Evolutionary conservation across 306 rosid genomes (phyloP).

Genomic region (Heteromeles arbutifolia): DNA sequence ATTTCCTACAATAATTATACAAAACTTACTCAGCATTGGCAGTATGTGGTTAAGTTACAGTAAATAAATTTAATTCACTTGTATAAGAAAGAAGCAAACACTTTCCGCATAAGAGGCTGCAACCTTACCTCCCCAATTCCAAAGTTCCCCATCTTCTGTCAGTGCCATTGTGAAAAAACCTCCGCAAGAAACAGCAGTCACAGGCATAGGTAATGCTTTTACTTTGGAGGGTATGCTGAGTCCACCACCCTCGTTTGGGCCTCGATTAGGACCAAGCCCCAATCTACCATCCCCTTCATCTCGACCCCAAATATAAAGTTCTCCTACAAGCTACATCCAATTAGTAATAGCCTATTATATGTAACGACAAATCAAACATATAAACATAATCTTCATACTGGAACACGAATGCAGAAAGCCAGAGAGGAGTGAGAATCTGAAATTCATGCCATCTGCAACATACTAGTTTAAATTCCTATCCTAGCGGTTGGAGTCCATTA

Average conservation of each 20-base stretch:
- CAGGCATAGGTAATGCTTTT: conserved; percentile 54
- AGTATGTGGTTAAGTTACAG: background rate
- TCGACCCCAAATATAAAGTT: conserved; percentile 90
- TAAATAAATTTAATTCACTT: background rate
- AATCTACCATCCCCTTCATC: conserved; percentile 96
- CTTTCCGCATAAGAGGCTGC: background rate
- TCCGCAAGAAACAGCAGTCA: conserved; percentile 83
- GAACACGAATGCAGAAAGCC: background rate
- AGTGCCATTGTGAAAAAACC: conserved; percentile 83
- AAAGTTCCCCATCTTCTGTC: conserved; percentile 63
- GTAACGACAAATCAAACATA: background rate
- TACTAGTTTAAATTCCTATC: background rate
- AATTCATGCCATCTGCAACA: background rate
- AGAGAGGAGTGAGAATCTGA: background rate
- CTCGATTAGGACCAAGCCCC: conserved; percentile 89
- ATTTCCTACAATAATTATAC: background rate
- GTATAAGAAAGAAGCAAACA: background rate
- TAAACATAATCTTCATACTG: background rate
- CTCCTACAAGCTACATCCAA: conserved; percentile 44
- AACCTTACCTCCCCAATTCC: conserved; percentile 94
- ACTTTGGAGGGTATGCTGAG: conserved; percentile 76
- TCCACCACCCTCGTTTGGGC: conserved; percentile 89
- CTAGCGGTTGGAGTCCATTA: background rate
- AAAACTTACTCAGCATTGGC: background rate
- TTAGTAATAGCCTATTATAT: background rate